phyloP scores from a whole-genome alignment of 1,284 basidiomycete species.

The Naganishia albida region DNA sequence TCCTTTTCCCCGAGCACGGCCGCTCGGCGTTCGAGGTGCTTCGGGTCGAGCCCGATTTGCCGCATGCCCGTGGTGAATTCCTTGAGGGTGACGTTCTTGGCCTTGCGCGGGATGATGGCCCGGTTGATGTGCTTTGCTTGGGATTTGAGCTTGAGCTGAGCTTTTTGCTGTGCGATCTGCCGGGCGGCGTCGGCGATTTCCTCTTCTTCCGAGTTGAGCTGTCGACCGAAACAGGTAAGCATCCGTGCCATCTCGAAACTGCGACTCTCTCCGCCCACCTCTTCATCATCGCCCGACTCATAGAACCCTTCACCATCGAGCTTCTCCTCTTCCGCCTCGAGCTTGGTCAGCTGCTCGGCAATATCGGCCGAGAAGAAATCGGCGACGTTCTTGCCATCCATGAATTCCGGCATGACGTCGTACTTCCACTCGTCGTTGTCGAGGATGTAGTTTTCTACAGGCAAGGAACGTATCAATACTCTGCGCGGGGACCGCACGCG shows the following conservation, averaged over 20 bases:
- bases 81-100: constrained; percentile 78
- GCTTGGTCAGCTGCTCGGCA: constrained; percentile 89
- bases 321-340: constrained; percentile 95
- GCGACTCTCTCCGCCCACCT: constrained; percentile 59
- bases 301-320: constrained; percentile 95
- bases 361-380: constrained; percentile 99
- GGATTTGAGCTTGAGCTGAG: constrained; percentile 69
- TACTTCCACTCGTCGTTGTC: constrained; percentile 92
- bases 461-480: not conserved
- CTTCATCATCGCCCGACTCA: constrained; percentile 76
- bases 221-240: not conserved
- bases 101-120: constrained; percentile 80
- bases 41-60: constrained; percentile 85
- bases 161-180: constrained; percentile 65
- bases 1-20: constrained; percentile 63
- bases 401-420: constrained; percentile 93
- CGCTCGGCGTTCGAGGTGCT: constrained; percentile 83
- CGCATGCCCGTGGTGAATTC: constrained; percentile 82
- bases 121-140: constrained; percentile 86
- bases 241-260: not conserved
- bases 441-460: constrained; percentile 82
- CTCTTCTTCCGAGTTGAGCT: constrained; percentile 92
- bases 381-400: constrained; percentile 97
- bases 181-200: constrained; percentile 69
- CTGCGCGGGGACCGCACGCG: too few species aligned